Base-by-base conservation (phyloP, 371 early-diverging fungal genomes). In the Lichtheimia ramosa region DNA sequence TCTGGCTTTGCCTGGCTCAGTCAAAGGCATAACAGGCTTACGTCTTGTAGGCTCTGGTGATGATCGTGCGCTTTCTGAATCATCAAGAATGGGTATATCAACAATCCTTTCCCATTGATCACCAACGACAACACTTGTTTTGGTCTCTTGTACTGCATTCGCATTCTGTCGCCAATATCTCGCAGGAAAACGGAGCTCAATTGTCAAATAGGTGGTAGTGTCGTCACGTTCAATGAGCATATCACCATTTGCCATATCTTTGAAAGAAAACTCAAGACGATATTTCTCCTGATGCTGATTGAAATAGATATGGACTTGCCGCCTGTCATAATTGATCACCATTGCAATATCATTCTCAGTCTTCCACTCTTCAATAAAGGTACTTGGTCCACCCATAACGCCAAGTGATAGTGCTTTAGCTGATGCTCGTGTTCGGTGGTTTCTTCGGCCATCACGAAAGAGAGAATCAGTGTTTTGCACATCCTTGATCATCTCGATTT, bases 251-350 rank as follows among this genome's bases (percentile, higher is more conserved):
- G 46, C 21, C 46, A 43, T 14, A 41, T 74, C 73, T 40, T 77
- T 75, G 27, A 81, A 77, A 1, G 52, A 52, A 39, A 66, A 66
- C 16, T 72, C 74, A n/a, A 77, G 21, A 3, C 62, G 62, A 41
- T 75, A 77, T 0, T 64, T 62, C 12, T 65, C 51, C 2, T 56
- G 51, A 20, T 67, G 16, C 49, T 74, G 68, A 7, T 46, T 42
- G 39, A 81, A 81, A 18, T 58, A 56, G 1, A 81, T 53, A n/a
- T 59, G 56, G 27, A 73, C 55, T 0, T 57, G 56, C 7, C 73
- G 68, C 15, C 46, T 18, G 14, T 71, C 62, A 40, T 68, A 80
- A 10, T 69, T 58, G 16, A 66, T 46, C 3, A 50, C 24, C 10
- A 66, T 20, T 7, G 23, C 25, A 3, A 66, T 62, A 48, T 66